Evolutionary conservation across 2,329 filamentous ascomycete species (phyloP).

Genomic region (Diaporthe ampelina): DNA sequence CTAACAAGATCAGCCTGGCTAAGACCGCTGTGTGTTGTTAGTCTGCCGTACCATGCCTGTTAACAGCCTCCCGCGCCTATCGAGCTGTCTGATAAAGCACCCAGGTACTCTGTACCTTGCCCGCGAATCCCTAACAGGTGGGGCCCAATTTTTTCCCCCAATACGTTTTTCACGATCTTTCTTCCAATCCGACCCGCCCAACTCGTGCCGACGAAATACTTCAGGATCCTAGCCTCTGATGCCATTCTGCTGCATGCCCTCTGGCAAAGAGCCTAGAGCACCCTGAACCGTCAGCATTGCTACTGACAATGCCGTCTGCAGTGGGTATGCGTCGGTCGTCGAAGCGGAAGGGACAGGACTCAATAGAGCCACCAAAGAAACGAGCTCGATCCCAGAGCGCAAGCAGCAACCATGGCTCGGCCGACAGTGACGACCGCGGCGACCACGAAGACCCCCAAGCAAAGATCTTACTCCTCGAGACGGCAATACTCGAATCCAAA

Average conservation of each 20-base stretch:
- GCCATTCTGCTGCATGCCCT: neutral
- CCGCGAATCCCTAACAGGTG: neutral
- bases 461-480: conserved; percentile 81
- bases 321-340: conserved; percentile 49
- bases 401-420: conserved; percentile 41
- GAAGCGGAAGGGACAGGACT: conserved; percentile 67
- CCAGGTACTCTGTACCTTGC: no score
- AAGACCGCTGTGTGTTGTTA: neutral
- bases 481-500: conserved; percentile 85
- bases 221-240: neutral
- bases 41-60: neutral
- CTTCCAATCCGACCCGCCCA: neutral
- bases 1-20: neutral
- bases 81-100: no score
- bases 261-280: neutral
- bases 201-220: neutral
- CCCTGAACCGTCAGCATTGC: neutral
- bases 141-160: neutral
- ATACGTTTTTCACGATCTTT: neutral
- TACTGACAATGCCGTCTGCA: conserved; percentile 49
- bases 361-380: conserved; percentile 63
- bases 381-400: conserved; percentile 63
- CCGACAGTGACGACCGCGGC: conserved; percentile 57
- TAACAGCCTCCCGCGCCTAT: neutral
- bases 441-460: conserved; percentile 68